Percentiles rank a stretch among this genome's conserved stretches.
phyloP scores from a whole-genome alignment of 805 yeast genomes.

The Blastobotrys peoriensis region DNA sequence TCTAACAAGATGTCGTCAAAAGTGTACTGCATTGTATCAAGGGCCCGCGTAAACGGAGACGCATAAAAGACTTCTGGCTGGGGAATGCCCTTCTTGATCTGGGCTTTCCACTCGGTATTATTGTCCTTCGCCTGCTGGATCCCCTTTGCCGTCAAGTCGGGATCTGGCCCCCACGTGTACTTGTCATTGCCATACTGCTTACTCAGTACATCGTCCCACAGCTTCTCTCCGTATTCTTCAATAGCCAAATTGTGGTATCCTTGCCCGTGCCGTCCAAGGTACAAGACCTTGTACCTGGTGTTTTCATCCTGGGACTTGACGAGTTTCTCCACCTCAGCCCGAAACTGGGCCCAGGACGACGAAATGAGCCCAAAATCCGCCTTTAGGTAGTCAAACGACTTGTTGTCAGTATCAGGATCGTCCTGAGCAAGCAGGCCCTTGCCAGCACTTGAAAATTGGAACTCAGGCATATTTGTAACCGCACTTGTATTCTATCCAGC shows the following conservation, averaged over 20 bases:
- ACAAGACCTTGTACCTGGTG: slow-evolving; percentile 39
- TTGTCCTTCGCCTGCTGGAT: slow-evolving; percentile 41
- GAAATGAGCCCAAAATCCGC: slow-evolving; percentile 37
- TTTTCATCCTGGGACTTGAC: slow-evolving; percentile 24
- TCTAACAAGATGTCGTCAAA: slow-evolving; percentile 36
- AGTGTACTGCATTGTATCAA: slow-evolving; percentile 43
- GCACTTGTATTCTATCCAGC: background rate
- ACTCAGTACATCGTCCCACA: slow-evolving; percentile 34
- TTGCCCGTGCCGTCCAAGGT: slow-evolving; percentile 49
- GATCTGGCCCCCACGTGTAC: slow-evolving; percentile 36
- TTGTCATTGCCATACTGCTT: slow-evolving; percentile 13
- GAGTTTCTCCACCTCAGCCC: slow-evolving; percentile 29
- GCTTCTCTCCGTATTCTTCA: slow-evolving; percentile 38
- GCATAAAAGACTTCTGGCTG: slow-evolving; percentile 39
- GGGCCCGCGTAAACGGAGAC: slow-evolving; percentile 46
- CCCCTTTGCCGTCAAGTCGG: slow-evolving; percentile 44
- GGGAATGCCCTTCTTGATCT: slow-evolving; percentile 27
- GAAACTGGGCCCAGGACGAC: slow-evolving; percentile 34
- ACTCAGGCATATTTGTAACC: background rate
- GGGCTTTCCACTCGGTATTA: slow-evolving; percentile 35
- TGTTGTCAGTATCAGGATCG: slow-evolving; percentile 36
- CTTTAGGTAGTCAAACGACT: slow-evolving; percentile 37
- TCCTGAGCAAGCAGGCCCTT: slow-evolving; percentile 42
- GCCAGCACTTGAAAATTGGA: slow-evolving; percentile 24
- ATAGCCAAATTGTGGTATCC: slow-evolving; percentile 48